Base-by-base conservation (phyloP, 2,329 filamentous ascomycete genomes). In the Dactylonectria estremocensis region DNA sequence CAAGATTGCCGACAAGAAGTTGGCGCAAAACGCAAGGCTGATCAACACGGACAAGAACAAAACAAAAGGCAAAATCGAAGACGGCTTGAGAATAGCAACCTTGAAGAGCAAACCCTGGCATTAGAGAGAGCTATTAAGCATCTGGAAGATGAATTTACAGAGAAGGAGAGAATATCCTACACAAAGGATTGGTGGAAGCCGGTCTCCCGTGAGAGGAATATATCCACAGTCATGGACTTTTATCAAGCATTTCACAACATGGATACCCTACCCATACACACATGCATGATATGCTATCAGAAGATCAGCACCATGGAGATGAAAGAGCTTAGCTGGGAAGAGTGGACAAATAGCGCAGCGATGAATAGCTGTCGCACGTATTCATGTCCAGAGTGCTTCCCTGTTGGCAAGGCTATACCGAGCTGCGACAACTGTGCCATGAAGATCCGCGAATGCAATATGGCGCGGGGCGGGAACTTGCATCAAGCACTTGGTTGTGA, bases 231-330 rank as follows among this genome's bases (percentile, higher is more conserved):
- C 24, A 35, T 40, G 35, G 35, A 40, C 35, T 40, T 40, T 40
- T 40, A 40, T 40, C 24, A 28, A 28, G 24, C 24, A 40, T 60
- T 60, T 43, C 31, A 52, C 31, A 37, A 60, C 20, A 40, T 20
- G 33, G 22, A 43, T 16, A 61, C 58, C 4, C 33, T 61, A 43
- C 58, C 58, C 22, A 61, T 53, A 53, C 20, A 53, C 14, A 53
- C 35, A 24, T 61, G 48, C 20, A 52, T 53, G 33, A 28, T 53
- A 37, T 64, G 54, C 54, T 64, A 64, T 52, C 35, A n/a, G 52
- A 52, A 64, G 33, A 52, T 57, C 46, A 58, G 52, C 35, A 56
- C 35, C 13, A 37, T 37, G 35, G 35, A 37, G 52, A 43, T 33
- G 6, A 40, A 40, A 56, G 7, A 43, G 31, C 22, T 20, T 16